A percentile compares a stretch with the other conserved stretches of the same genome.
Conservation (phyloP, 129 eudicot species). For the Ambrosia trifida region DNA sequence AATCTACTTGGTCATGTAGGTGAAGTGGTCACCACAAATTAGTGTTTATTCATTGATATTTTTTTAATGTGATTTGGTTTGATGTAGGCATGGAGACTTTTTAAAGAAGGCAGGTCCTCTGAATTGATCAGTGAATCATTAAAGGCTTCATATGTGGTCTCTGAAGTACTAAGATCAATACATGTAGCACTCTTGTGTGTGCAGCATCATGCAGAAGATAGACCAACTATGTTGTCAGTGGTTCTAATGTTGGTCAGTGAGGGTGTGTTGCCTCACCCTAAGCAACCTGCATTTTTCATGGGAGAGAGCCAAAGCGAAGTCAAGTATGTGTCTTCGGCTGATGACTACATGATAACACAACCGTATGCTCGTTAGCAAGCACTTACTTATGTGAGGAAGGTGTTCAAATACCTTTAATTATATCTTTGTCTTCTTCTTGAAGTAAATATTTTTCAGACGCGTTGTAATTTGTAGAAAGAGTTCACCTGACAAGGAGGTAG, state of each 20-base stretch:
- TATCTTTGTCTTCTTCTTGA: background rate
- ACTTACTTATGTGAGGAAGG: background rate
- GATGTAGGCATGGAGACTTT: constrained; percentile 33
- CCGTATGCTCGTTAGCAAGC: background rate
- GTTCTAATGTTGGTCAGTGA: constrained; percentile 43
- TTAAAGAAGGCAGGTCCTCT: constrained; percentile 11
- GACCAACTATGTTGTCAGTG: constrained; percentile 55
- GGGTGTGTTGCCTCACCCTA: constrained; percentile 31
- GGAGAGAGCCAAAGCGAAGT: background rate
- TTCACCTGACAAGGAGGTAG: no score
- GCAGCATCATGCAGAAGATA: constrained; percentile 46
- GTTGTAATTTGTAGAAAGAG: no score
- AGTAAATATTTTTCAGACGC: no score
- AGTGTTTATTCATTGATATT: background rate
- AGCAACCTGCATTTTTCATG: constrained; percentile 26
- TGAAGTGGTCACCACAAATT: background rate
- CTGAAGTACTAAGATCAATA: constrained; percentile 28
- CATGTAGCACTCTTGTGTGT: constrained; percentile 49
- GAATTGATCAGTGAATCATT: constrained; percentile 22
- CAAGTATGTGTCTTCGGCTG: background rate
- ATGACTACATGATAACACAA: background rate
- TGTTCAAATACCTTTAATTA: background rate
- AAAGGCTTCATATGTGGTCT: constrained; percentile 3
- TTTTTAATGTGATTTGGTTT: background rate
- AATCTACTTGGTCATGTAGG: constrained; percentile 53